Base-by-base conservation (phyloP, 805 yeast genomes). In the Hanseniaspora lindneri region DNA sequence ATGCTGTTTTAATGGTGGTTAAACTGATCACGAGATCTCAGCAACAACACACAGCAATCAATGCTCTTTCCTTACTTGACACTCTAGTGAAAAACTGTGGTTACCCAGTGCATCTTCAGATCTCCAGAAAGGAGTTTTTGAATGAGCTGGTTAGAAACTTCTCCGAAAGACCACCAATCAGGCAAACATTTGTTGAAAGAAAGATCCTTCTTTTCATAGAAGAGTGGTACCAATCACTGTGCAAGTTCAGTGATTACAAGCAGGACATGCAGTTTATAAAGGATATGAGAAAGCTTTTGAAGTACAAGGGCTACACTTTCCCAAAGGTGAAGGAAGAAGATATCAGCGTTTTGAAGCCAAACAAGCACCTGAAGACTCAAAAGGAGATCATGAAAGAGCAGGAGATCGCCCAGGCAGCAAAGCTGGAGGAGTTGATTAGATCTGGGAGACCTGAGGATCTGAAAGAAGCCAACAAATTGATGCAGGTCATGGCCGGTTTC, bases 401-500 rank as follows among this genome's bases (percentile, higher is more conserved):
- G 66, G 80, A 84, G 50, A 71, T 86, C 43, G 96, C 94, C 1
- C 96, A 88, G 60, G 75, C 84, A 54, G 97, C 98, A 16, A 92
- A 92, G 66, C 74, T 92, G 54, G 98, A 92, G 66, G 98, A 92
- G 64, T 73, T 92, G 53, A 83, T 92, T 53, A 79, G 97, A 66
- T 75, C 96, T 58, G 98, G 97, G 36, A 82, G 84, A 63, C 97
- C 98, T 6, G 83, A 80, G 54, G 99, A 92, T 66, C 74, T 92
- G 60, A 84, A 81, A 57, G 98, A 92, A 65, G 99, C 99, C 39
- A 92, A 92, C 65, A 85, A 83, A 56, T 73, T 92, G 64, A 92
- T 92, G 98, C 87, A 89, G 63, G 78, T 92, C 56, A 87, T 92
- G 96, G 95, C 97, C 4, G 99, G 99, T 5, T 92, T 86, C 70